Evolutionary conservation across 352 stramenopile species (phyloP), one percentile per base, ranked within the genome.

Genomic region (Pythium chondricola): DNA sequence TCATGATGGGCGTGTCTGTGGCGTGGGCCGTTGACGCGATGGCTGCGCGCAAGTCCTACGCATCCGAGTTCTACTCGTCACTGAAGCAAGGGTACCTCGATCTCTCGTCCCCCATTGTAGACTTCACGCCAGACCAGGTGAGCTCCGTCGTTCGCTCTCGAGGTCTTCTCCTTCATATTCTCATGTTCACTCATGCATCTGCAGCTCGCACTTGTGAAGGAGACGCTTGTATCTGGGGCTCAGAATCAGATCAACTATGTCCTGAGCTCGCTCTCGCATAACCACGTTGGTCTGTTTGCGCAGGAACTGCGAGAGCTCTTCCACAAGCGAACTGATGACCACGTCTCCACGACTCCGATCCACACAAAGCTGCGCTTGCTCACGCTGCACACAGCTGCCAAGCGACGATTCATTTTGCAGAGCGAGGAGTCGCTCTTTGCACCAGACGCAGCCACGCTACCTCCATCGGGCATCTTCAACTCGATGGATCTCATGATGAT

Each of bases 161-260:
- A 35, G 17, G n/a, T 17, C 38, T 35, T n/a, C 6, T 40, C 3
- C n/a, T n/a, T n/a, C n/a, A n/a, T n/a, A n/a, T n/a, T 27, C 4
- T 31, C 4, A 16, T 39, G 7, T 51, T 29, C 14, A 3, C 30
- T 39, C 2, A 3, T 22, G n/a, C 31, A 22, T 24, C 20, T 25
- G 20, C 21, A 93, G 79, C 83, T 90, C 30, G 41, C 72, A 9
- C 63, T 94, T 5, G 80, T 94, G 22, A 90, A 91, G 48, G 74
- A 86, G 49, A 91, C 76, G 5, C 56, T 94, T 11, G 63, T 86
- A 0, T 74, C 71, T 31, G 80, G 80, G 17, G 81, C 74, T 6
- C 73, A 85, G 43, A 86, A 90, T 46, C 83, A 91, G 79, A 80
- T 87, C n/a, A 86, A 88, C 43, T 93, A 88, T 35, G 82, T 91